Percentiles rank a stretch among this genome's conserved stretches.
Conservation (phyloP, 2,329 filamentous ascomycete species). For the Penicillium sp. region DNA sequence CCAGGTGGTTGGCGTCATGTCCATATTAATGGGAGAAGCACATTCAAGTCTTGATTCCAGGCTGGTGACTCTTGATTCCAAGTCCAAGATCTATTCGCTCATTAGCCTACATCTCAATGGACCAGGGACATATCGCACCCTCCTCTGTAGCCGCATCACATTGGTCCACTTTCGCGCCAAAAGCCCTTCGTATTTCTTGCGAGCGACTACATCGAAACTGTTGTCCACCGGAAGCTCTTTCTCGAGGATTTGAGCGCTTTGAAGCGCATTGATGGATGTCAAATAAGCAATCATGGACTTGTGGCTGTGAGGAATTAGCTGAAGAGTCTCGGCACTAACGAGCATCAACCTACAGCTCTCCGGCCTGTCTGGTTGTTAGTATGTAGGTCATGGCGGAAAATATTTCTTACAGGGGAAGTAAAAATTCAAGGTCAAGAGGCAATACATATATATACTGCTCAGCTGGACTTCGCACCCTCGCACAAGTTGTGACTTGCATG, state of each 20-base stretch:
- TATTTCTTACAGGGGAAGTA: not conserved
- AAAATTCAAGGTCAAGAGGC: not conserved
- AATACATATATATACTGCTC: not conserved
- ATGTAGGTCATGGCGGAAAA: not conserved
- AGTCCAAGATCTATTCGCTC: conserved; percentile 71
- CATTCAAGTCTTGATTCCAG: conserved; percentile 74
- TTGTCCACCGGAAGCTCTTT: conserved; percentile 69
- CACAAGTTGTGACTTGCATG: too few species aligned
- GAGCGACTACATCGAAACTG: conserved; percentile 72
- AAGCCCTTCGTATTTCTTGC: conserved; percentile 89
- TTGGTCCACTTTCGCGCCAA: conserved; percentile 99
- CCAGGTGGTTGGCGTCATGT: conserved; percentile 53
- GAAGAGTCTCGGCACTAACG: not conserved
- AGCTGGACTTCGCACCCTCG: not conserved
- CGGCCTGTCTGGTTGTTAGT: not conserved
- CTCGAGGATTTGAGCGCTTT: conserved; percentile 68
- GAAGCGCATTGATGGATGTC: conserved; percentile 67
- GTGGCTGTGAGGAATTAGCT: conserved; percentile 42
- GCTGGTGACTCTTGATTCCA: conserved; percentile 68
- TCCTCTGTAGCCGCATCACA: conserved; percentile 88
- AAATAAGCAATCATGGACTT: conserved; percentile 92
- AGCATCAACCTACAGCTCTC: not conserved
- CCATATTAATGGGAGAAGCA: conserved; percentile 67
- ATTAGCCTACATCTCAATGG: conserved; percentile 50
- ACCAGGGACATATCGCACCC: not conserved